These are phyloP conservation scores for Bruguiera sexangula DNA, from an alignment of 345 rosid genomes.

Conservation along the genomic window DNA sequence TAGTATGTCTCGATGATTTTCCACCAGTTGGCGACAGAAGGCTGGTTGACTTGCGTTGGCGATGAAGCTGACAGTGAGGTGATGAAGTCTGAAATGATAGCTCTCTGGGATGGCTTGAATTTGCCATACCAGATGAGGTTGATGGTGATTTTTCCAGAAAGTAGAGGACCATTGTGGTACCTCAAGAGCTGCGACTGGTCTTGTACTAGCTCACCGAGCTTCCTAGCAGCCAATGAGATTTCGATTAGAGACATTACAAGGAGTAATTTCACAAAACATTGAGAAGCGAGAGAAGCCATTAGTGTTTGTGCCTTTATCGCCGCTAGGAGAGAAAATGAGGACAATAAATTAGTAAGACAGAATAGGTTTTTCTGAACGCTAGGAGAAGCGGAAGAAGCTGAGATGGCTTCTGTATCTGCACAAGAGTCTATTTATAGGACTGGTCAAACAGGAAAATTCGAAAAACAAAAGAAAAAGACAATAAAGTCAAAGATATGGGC, in stretches of 20 bases:
- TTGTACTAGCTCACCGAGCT: constrained; percentile 38
- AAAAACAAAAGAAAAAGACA: not conserved
- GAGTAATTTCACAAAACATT: constrained; percentile 27
- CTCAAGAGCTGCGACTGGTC: constrained; percentile 46
- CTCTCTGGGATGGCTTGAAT: constrained; percentile 72
- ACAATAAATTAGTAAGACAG: not conserved
- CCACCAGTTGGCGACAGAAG: constrained; percentile 81
- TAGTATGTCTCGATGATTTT: constrained; percentile 58
- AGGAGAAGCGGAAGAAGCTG: not conserved
- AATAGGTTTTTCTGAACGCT: no score
- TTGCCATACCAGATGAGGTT: constrained; percentile 86
- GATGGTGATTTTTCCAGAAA: constrained; percentile 64
- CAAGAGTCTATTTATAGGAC: constrained; percentile 22
- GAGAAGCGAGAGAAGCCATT: constrained; percentile 40
- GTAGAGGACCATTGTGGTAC: constrained; percentile 87
- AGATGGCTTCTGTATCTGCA: not conserved
- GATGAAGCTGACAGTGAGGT: constrained; percentile 45
- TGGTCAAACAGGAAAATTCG: not conserved
- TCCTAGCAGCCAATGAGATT: constrained; percentile 43
- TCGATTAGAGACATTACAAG: constrained; percentile 36
- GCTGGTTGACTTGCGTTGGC: constrained; percentile 26
- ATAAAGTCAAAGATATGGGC: constrained; percentile 8
- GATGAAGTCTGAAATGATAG: constrained; percentile 71
- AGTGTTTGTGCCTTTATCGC: not conserved
- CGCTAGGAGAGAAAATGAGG: no score